Base-by-base conservation (phyloP, 768 basidiomycete species). In the Botryobasidium botryosum region DNA sequence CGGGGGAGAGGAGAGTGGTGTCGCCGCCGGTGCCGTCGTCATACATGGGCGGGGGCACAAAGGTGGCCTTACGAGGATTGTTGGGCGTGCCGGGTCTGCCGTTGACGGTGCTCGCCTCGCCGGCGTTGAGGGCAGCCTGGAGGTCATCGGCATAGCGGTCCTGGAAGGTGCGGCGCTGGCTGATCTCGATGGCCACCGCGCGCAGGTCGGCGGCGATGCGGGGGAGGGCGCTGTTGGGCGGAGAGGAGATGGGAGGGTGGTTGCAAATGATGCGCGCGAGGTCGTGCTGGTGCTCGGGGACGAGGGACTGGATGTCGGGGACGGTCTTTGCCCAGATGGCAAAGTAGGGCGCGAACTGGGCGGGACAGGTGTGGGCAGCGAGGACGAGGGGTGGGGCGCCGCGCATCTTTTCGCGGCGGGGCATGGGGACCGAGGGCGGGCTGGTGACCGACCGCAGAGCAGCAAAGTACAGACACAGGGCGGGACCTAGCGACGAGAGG, bases 101-200 rank as follows among this genome's bases (percentile, higher is more conserved):
- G 36, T 23, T 4, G 29, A 29, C 13, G 52, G 49, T 2, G 53
- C 57, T 41, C 49, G 46, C 2, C n/a, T n/a, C n/a, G n/a, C 79
- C 77, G 0, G 76, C 69, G 52, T 87, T 82, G 35, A 90, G 64
- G 0, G 80, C 84, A 1, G 77, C 79, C 56, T 88, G 83, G 2
- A 90, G 59, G 57, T 83, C 86, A 1, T 60, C 53, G 0, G 74
- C 75, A 53, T 80, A 88, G 6, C 80, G 65, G 50, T 83, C 75
- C 57, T 90, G 86, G 61, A 90, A 90, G 0, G 79, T 77, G 18
- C 86, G 64, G 4, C 86, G 61, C 59, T 85, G 83, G 45, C 79
- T 79, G 50, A 90, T 86, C 55, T 88, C 86, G 39, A 90, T 84
- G 0, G 83, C 80, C 0, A 90, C 79, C 0, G 80, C 79, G 15